Conservation (phyloP, 2,329 filamentous ascomycete species). For the Ceratocystis destructans region DNA sequence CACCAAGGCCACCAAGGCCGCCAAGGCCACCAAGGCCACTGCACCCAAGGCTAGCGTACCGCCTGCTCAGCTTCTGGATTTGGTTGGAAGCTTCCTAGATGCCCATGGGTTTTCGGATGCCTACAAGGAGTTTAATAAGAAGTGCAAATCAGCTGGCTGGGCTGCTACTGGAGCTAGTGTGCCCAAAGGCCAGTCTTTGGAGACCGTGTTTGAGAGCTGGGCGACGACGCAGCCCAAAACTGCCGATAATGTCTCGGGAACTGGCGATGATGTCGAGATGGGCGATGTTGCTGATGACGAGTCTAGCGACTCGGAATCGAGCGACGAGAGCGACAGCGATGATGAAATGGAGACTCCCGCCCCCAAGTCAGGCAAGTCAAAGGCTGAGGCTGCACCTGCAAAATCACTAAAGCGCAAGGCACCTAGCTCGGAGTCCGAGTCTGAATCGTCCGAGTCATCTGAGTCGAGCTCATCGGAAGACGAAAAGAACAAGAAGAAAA, state of each 20-base stretch:
- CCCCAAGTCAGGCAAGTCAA: conserved; percentile 23
- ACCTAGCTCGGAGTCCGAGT: conserved; percentile 22
- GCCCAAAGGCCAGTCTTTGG: conserved; percentile 30
- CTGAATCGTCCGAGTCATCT: not conserved
- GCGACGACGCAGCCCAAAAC: conserved; percentile 24
- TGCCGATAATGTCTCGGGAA: conserved; percentile 2
- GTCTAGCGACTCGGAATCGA: conserved; percentile 15
- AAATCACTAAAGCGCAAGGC: conserved; percentile 32
- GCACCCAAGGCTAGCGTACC: conserved; percentile 27
- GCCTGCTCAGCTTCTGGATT: conserved; percentile 48
- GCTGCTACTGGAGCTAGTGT: conserved; percentile 24
- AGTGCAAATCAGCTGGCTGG: conserved; percentile 43
- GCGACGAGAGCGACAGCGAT: conserved; percentile 21
- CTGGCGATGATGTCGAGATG: conserved; percentile 21
- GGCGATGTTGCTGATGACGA: conserved; percentile 18
- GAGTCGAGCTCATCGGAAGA: conserved; percentile 22
- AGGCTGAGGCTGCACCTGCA: conserved; percentile 20
- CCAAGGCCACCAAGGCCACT: conserved; percentile 21
- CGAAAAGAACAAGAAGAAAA: conserved; percentile 5
- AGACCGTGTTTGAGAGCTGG: conserved; percentile 40
- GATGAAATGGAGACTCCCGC: conserved; percentile 18
- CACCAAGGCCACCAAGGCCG: too few relatives aligned
- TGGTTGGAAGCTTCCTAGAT: conserved; percentile 53
- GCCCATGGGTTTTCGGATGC: conserved; percentile 51
- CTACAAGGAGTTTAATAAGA: conserved; percentile 48